Base-by-base conservation (phyloP, 352 stramenopile genomes). In the Elongisporangium prolatum region DNA sequence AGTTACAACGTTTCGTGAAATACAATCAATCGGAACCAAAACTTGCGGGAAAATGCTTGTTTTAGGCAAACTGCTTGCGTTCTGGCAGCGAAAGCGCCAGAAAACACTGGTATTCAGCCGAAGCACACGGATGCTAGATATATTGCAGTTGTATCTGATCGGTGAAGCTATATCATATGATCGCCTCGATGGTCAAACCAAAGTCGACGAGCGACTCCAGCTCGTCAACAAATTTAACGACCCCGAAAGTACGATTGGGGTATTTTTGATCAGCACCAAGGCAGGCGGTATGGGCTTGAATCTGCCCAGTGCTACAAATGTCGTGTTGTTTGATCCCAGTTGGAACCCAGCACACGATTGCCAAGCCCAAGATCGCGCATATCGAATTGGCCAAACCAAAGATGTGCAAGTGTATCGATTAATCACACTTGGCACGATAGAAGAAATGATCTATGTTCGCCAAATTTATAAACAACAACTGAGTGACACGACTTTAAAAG, bases 381-480 rank as follows among this genome's bases (percentile, higher is more conserved):
- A 93, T 59, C 81, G 88, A 13, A 94, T 96, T 34, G 86, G 86
- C 0, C 88, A 95, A 58, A 94, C 81, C 14, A 89, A 89, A 47
- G 77, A 95, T 58, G 88, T 96, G 0, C 71, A 93, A 49, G 81
- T 94, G 20, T 95, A 93, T 59, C 70, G 88, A 11, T 57, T 95
- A 21, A 90, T 96, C 60, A 94, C 83, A 25, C 60, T 91, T 10
- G 82, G 82, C 5, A 94, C 81, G 52, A 92, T 95, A 24, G 88
- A 96, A 61, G 86, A 96, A 59, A 95, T 93, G 80, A 93, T 95
- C 17, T 95, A 95, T 50, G 77, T 88, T 28, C 76, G 83, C 0
- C 86, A 95, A 58, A 91, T 94, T 57, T 94, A 94, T 72, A 92
- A 94, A 63, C 84, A 94, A 48, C 82, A 94, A 57, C 72, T 94